Conservation (phyloP, 257 asterid genomes). For the Linaria vulgaris region DNA sequence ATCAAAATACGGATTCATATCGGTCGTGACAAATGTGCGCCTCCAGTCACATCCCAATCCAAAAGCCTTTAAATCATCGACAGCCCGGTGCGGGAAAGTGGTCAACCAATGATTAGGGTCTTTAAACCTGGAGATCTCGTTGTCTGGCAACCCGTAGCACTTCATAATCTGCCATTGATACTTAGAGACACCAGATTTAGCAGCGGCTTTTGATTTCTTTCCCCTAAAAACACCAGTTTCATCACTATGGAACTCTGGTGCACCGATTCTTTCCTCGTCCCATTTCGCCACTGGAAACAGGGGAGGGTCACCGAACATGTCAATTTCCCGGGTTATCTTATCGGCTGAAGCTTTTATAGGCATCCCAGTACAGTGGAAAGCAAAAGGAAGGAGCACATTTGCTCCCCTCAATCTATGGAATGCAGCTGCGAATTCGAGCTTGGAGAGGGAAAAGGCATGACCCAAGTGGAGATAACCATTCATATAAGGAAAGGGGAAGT, state of each 20-base stretch:
- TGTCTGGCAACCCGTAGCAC: conserved; percentile 73
- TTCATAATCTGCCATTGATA: conserved; percentile 96
- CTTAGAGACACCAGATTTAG: conserved; percentile 70
- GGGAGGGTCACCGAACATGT: conserved; percentile 76
- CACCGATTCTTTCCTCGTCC: conserved; percentile 52
- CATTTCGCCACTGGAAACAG: conserved; percentile 64
- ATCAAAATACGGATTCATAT: conserved; percentile 68
- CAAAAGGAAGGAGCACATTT: conserved; percentile 83
- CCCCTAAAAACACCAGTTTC: conserved; percentile 83
- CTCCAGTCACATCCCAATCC: conserved; percentile 99
- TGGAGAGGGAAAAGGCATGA: conserved; percentile 83
- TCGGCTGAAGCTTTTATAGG: conserved; percentile 98
- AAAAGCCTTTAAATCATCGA: conserved; percentile 85
- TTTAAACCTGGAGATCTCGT: conserved; percentile 69
- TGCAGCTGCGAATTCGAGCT: conserved; percentile 88
- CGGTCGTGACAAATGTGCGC: conserved; percentile 81
- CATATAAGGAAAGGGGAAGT: conserved; percentile 91
- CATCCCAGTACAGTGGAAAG: conserved; percentile 95
- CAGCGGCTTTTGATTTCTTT: conserved; percentile 81
- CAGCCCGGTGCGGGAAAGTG: conserved; percentile 81
- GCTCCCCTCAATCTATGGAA: conserved; percentile 88
- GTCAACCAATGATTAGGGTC: conserved; percentile 76
- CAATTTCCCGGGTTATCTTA: conserved; percentile 72
- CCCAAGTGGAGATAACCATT: conserved; percentile 92
- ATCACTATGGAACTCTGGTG: conserved; percentile 52